Conservation (phyloP, 257 asterid genomes). For the Cordia subcordata region DNA sequence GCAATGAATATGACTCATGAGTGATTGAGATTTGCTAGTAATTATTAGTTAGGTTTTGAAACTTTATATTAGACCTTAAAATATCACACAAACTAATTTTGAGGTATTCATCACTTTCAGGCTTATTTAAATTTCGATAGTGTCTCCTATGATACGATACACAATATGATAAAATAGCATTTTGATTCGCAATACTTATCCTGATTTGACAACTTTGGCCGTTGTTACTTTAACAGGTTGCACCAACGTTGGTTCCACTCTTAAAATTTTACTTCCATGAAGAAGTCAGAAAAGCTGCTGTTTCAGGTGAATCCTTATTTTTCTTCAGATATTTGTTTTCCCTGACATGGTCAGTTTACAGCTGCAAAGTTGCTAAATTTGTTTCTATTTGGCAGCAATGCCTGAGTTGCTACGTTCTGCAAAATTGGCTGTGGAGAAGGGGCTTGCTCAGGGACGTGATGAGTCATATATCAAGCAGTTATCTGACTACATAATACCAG, state of each 20-base stretch:
- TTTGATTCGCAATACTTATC: too few species aligned
- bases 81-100: too few species aligned
- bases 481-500: constrained; percentile 68
- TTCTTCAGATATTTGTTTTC: constrained; percentile 2
- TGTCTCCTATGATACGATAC: too few species aligned
- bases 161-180: too few species aligned
- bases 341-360: constrained; percentile 5
- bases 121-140: too few species aligned
- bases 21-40: too few species aligned
- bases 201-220: too few species aligned
- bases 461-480: constrained; percentile 76
- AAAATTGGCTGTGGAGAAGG: constrained; percentile 90
- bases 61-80: too few species aligned
- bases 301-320: constrained; percentile 57
- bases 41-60: too few species aligned
- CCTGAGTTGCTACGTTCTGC: constrained; percentile 94
- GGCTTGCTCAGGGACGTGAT: constrained; percentile 83
- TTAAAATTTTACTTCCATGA: constrained; percentile 94
- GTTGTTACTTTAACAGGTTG: constrained; percentile 74
- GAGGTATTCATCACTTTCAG: too few species aligned
- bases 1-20: too few species aligned
- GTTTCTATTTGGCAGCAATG: constrained; percentile 61
- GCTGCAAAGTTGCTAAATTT: constrained; percentile 11
- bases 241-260: constrained; percentile 86
- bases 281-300: constrained; percentile 98